Conservation (phyloP, 345 rosid genomes). For the Erysimum cheiranthoides region DNA sequence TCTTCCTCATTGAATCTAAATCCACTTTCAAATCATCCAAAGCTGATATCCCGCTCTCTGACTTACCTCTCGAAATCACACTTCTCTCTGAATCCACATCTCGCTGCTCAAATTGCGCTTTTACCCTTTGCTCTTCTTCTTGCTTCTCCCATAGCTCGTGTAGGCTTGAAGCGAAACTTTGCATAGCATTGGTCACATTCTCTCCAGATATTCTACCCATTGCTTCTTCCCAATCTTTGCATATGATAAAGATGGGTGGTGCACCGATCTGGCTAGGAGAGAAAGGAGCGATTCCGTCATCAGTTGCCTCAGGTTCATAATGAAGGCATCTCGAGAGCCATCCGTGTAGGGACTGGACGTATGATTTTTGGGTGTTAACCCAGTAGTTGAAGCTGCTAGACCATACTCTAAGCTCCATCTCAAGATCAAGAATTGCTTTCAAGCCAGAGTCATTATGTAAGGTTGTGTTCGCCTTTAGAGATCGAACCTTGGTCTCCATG, state of each 20-base stretch:
- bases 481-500: conserved; percentile 78
- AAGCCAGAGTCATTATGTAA: conserved; percentile 64
- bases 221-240: conserved; percentile 92
- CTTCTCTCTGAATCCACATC: conserved; percentile 34
- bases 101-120: conserved; percentile 60
- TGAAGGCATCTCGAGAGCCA: conserved; percentile 81
- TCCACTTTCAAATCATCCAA: conserved; percentile 88
- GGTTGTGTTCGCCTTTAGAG: conserved; percentile 62
- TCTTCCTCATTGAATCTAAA: conserved; percentile 86
- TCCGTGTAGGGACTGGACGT: conserved; percentile 65
- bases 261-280: conserved; percentile 89
- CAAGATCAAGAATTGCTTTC: conserved; percentile 76
- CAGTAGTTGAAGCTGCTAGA: conserved; percentile 68
- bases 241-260: conserved; percentile 75
- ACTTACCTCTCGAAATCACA: conserved; percentile 65
- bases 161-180: conserved; percentile 65
- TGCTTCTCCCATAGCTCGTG: conserved; percentile 87
- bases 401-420: conserved; percentile 85
- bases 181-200: conserved; percentile 68
- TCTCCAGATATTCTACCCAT: conserved; percentile 71
- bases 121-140: conserved; percentile 79
- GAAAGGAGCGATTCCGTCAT: conserved; percentile 85
- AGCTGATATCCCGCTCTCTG: conserved; percentile 71
- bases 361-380: conserved; percentile 76
- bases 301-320: conserved; percentile 71